Evolutionary conservation across 202 grass and related monocot genomes (phyloP).

Genomic region (Elaeis oleifera): DNA sequence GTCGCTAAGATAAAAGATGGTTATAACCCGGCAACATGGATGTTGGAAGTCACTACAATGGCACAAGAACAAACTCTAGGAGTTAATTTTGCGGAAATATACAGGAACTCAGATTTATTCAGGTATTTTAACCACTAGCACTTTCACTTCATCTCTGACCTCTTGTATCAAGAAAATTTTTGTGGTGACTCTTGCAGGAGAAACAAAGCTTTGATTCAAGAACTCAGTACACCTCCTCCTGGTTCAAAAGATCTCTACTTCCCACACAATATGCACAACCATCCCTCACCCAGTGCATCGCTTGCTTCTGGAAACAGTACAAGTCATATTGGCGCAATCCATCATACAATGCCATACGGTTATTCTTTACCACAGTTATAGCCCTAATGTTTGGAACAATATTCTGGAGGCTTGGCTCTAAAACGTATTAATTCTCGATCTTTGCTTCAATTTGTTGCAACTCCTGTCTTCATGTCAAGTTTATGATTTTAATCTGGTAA

Average conservation of each 20-base stretch:
- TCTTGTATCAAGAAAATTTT: too few species aligned
- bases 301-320: constrained; percentile 33
- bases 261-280: constrained; percentile 22
- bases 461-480: too few species aligned
- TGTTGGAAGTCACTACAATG: constrained; percentile 23
- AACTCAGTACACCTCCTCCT: constrained; percentile 24
- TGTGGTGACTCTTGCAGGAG: constrained; percentile 12
- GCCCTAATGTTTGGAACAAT: constrained; percentile 33
- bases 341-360: constrained; percentile 24
- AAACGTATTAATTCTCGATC: constrained; percentile 19
- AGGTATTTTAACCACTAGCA: neutral
- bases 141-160: neutral
- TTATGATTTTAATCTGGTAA: too few species aligned
- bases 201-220: constrained; percentile 25
- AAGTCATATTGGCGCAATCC: constrained; percentile 38
- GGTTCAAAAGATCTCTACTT: constrained; percentile 28
- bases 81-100: constrained; percentile 21
- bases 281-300: constrained; percentile 11
- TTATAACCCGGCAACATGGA: constrained; percentile 35
- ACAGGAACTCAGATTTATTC: constrained; percentile 25
- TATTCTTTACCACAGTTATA: constrained; percentile 29
- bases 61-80: constrained; percentile 15
- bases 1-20: constrained; percentile 16
- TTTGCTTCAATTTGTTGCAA: neutral
- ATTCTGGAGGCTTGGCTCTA: constrained; percentile 29